These are phyloP conservation scores for Coemansia sp. DNA, from an alignment of 192 early-diverging fungal genomes.

Conservation along the genomic window DNA sequence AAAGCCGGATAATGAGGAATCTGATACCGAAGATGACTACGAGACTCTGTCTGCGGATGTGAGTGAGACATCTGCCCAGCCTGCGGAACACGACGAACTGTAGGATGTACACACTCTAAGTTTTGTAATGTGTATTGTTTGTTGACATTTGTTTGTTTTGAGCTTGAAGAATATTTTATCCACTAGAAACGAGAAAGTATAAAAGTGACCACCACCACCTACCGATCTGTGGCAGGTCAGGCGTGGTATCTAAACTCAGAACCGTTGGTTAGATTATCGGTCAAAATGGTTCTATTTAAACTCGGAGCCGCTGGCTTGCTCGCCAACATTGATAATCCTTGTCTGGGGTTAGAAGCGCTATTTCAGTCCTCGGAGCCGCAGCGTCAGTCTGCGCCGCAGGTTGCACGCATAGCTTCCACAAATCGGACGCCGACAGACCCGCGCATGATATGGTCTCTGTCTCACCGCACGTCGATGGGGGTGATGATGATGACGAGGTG, in stretches of 20 bases:
- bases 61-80: not conserved
- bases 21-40: not conserved
- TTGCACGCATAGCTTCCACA: conserved; percentile 46
- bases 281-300: not conserved
- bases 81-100: conserved; percentile 34
- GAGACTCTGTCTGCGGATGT: not conserved
- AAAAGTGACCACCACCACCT: not conserved
- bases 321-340: conserved; percentile 32
- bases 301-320: conserved; percentile 7
- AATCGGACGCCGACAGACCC: conserved; percentile 9
- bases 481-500: not conserved
- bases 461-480: conserved; percentile 8
- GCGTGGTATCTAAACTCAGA: not conserved
- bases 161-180: not conserved
- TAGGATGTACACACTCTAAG: not conserved
- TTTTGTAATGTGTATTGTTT: not conserved
- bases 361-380: conserved; percentile 3
- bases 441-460: conserved; percentile 1
- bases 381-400: conserved; percentile 11
- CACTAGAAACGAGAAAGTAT: not conserved
- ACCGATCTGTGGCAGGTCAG: not conserved
- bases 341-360: conserved; percentile 43
- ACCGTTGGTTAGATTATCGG: conserved; percentile 22
- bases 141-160: not conserved
- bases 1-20: not conserved